phyloP scores from a whole-genome alignment of 75 land plant species.

The Selaginella moellendorffii region DNA sequence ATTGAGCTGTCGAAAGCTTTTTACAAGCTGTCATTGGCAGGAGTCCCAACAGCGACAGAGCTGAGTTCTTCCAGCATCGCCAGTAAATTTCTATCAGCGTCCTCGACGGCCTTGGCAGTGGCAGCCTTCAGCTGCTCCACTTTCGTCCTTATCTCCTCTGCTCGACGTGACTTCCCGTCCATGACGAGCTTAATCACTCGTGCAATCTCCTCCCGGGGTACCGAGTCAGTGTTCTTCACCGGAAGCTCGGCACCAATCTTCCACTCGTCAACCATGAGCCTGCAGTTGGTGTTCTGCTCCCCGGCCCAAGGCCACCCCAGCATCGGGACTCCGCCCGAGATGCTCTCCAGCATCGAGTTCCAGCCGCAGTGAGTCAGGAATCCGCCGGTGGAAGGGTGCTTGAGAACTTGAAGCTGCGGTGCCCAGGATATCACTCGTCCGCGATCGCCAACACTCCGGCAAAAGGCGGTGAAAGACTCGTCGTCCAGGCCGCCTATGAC shows the following conservation, averaged over 20 bases:
- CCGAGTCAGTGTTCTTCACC: not conserved
- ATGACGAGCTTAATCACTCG: not conserved
- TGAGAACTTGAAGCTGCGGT: not conserved
- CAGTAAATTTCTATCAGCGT: not conserved
- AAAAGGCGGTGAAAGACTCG: not conserved
- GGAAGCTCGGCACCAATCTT: not conserved
- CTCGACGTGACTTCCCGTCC: no score
- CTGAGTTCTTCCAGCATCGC: not conserved
- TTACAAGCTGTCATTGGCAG: no score
- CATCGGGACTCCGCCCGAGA: not conserved
- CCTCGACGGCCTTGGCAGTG: not conserved
- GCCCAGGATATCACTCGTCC: not conserved
- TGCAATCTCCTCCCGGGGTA: not conserved
- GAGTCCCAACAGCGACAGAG: no score
- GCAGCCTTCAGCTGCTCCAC: not conserved
- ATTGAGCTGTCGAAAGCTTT: no score
- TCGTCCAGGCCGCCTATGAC: not conserved
- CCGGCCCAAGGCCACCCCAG: not conserved
- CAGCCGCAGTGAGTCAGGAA: conserved; percentile 7
- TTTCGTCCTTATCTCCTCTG: not conserved
- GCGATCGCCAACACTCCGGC: not conserved
- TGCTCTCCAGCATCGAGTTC: conserved; percentile 7
- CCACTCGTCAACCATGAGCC: conserved; percentile 1
- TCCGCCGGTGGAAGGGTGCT: not conserved
- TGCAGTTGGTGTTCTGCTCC: conserved; percentile 1